Percentiles rank a stretch among this genome's conserved stretches.
phyloP scores from a whole-genome alignment of 495 filamentous ascomycete species.

The Aspergillus sclerotioniger region DNA sequence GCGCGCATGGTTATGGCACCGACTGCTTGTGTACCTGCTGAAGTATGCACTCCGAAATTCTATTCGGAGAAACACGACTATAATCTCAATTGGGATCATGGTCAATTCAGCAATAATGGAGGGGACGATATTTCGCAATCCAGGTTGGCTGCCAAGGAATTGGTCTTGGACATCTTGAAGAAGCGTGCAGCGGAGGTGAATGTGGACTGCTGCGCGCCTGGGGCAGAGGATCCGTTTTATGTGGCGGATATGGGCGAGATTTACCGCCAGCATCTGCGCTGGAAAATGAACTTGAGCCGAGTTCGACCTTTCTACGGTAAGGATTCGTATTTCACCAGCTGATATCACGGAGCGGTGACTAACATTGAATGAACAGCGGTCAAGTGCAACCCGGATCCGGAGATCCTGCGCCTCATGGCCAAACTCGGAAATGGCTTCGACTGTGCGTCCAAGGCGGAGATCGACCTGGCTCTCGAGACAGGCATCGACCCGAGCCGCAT shows the following conservation, averaged over 20 bases:
- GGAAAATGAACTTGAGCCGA: constrained; percentile 89
- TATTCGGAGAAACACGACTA: constrained; percentile 32
- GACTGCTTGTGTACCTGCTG: constrained; percentile 59
- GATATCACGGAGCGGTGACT: not conserved
- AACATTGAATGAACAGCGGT: constrained; percentile 60
- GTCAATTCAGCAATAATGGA: constrained; percentile 36
- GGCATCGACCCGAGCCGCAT: constrained; percentile 89
- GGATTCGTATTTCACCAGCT: constrained; percentile 22
- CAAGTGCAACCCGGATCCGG: constrained; percentile 95
- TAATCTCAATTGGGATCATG: constrained; percentile 25
- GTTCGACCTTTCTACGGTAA: constrained; percentile 97
- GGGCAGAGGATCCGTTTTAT: constrained; percentile 96
- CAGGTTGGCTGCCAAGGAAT: constrained; percentile 48
- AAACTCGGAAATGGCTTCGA: constrained; percentile 93
- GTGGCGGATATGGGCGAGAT: constrained; percentile 98
- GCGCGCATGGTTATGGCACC: constrained; percentile 66
- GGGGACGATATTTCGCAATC: constrained; percentile 44
- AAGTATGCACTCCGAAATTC: constrained; percentile 44
- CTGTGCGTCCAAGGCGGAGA: constrained; percentile 95
- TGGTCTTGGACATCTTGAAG: constrained; percentile 80
- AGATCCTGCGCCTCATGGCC: constrained; percentile 83
- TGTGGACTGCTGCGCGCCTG: constrained; percentile 78
- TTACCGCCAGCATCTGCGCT: constrained; percentile 96
- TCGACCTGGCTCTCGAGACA: constrained; percentile 81
- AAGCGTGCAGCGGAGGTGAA: constrained; percentile 78